Evolutionary conservation across 306 rosid species (phyloP).

Genomic region (Cucumis sativus): DNA sequence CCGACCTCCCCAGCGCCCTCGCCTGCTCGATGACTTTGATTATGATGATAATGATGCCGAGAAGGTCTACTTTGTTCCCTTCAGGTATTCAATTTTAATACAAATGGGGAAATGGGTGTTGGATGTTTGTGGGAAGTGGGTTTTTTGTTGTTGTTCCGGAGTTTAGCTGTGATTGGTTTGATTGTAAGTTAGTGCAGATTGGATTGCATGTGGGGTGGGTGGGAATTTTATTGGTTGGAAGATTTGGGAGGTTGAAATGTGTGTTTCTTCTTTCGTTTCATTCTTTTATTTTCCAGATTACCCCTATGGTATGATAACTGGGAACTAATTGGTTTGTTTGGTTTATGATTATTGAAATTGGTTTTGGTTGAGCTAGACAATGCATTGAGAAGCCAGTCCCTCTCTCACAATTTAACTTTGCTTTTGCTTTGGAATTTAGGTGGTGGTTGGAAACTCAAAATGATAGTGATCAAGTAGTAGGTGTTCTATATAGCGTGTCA

Average conservation of each 20-base stretch:
- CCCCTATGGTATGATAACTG: background rate
- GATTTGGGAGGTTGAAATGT: background rate
- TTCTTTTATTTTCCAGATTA: background rate
- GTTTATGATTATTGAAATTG: background rate
- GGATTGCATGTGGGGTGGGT: background rate
- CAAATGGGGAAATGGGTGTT: background rate
- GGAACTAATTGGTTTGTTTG: background rate
- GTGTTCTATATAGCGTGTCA: slow-evolving; percentile 40
- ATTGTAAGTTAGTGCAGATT: background rate
- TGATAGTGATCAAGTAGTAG: slow-evolving; percentile 27
- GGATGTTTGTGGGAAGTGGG: background rate
- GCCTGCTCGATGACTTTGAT: slow-evolving; percentile 30
- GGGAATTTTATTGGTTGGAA: background rate
- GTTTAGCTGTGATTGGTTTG: background rate
- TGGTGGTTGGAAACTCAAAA: slow-evolving; percentile 58
- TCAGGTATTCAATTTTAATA: slow-evolving; percentile 24
- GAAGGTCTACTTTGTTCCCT: slow-evolving; percentile 50
- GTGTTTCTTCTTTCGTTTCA: background rate
- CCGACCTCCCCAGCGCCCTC: slow-evolving; percentile 38
- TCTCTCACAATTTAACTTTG: background rate
- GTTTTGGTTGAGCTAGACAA: background rate
- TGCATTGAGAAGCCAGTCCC: background rate
- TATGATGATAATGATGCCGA: slow-evolving; percentile 11
- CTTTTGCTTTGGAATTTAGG: slow-evolving; percentile 28
- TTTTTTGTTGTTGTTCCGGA: background rate